Evolutionary conservation across 2,329 filamentous ascomycete genomes (phyloP).

Genomic region (Paramyrothecium roridum): DNA sequence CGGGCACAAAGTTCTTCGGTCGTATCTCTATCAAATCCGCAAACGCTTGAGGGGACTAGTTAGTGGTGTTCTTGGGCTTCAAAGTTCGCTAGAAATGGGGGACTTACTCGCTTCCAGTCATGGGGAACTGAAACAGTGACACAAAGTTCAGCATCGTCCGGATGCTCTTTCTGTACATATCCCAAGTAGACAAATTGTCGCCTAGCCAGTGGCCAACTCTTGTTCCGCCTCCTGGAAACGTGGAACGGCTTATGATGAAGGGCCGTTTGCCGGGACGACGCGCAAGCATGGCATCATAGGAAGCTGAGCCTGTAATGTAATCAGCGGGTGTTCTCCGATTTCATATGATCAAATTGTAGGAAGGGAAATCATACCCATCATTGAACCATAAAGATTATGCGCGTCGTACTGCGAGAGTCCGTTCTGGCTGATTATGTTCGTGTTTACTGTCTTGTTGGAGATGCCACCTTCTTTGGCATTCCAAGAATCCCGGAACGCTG

Average conservation of each 20-base stretch:
- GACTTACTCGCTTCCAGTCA: slow-evolving; percentile 45
- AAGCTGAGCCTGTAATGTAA: slow-evolving; percentile 45
- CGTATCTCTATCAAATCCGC: slow-evolving; percentile 67
- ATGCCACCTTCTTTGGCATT: slow-evolving; percentile 58
- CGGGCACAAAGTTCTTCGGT: slow-evolving; percentile 63
- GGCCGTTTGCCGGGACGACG: slow-evolving; percentile 68
- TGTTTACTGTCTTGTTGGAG: slow-evolving; percentile 62
- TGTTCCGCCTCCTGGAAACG: slow-evolving; percentile 73
- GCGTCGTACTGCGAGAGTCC: slow-evolving; percentile 76
- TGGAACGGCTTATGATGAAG: slow-evolving; percentile 81
- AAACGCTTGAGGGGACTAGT: slow-evolving; percentile 58
- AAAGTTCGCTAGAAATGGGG: slow-evolving; percentile 55
- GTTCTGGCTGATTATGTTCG: slow-evolving; percentile 74
- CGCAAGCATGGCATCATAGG: slow-evolving; percentile 65
- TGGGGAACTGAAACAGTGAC: slow-evolving; percentile 64
- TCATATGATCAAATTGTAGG: background rate
- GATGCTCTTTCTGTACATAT: slow-evolving; percentile 74
- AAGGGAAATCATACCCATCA: slow-evolving; percentile 53
- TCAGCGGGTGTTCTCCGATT: no score
- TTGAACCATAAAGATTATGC: slow-evolving; percentile 75
- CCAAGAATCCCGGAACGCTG: slow-evolving; percentile 41
- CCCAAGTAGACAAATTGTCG: slow-evolving; percentile 69
- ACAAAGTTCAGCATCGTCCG: slow-evolving; percentile 73
- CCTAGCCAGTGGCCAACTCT: slow-evolving; percentile 82
- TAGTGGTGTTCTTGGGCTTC: slow-evolving; percentile 40